These are phyloP conservation scores for Saussurea involucrata DNA, from an alignment of 129 eudicot species.

Conservation along the genomic window DNA sequence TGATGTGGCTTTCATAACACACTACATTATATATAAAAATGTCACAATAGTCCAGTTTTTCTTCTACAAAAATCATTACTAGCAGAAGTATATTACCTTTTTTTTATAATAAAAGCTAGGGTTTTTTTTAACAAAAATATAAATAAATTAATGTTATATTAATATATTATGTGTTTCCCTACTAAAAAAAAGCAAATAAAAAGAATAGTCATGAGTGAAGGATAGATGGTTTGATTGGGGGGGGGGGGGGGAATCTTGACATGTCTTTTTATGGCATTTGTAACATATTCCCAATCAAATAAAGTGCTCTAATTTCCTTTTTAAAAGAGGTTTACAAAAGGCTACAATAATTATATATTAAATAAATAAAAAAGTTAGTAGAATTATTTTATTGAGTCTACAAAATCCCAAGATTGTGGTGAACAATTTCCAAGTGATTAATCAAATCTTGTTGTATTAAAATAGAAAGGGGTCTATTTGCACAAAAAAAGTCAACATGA, in stretches of 20 bases:
- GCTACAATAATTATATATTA: neutral
- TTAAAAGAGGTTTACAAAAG: neutral
- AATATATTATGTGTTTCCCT: neutral
- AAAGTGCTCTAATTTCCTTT: constrained; percentile 13
- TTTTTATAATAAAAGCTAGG: too few species aligned
- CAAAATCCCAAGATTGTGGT: constrained; percentile 8
- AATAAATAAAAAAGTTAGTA: neutral
- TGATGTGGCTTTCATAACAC: neutral
- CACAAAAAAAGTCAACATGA: too few species aligned
- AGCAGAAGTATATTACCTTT: too few species aligned
- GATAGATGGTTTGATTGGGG: constrained; percentile 19
- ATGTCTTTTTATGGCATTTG: constrained; percentile 18
- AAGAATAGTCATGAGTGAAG: constrained; percentile 8
- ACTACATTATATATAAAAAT: too few species aligned
- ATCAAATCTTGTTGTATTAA: constrained; percentile 6
- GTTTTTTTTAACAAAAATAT: too few species aligned
- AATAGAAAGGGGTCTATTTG: too few species aligned
- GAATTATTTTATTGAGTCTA: neutral
- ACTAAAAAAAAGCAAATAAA: neutral
- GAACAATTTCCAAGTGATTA: constrained; percentile 16
- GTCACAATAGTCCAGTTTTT: neutral
- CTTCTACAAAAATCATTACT: too few species aligned
- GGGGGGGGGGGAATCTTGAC: constrained; percentile 26
- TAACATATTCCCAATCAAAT: constrained; percentile 19
- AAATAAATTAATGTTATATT: neutral